Conservation (phyloP, 345 rosid genomes). For the Lumnitzera racemosa region DNA sequence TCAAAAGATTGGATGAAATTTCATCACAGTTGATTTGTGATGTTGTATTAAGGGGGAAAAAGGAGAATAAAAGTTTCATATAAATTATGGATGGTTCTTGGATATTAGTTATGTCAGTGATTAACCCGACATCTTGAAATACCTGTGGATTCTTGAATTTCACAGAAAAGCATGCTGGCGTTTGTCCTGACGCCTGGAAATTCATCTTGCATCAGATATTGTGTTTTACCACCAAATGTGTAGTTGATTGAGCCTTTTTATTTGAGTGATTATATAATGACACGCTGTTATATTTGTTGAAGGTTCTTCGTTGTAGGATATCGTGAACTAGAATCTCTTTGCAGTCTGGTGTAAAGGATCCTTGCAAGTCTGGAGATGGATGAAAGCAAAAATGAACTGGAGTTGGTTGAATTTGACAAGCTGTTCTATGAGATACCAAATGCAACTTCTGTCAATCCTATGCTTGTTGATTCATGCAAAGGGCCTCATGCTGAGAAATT, state of each 20-base stretch:
- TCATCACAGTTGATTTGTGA: too few species aligned
- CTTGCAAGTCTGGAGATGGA: slow-evolving; percentile 34
- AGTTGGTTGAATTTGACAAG: slow-evolving; percentile 68
- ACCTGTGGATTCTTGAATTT: too few species aligned
- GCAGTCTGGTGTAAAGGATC: slow-evolving; percentile 8
- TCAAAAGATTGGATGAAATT: too few species aligned
- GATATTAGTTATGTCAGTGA: too few species aligned
- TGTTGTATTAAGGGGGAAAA: too few species aligned
- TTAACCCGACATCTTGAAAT: too few species aligned
- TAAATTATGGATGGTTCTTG: too few species aligned
- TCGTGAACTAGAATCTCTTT: slow-evolving; percentile 10
- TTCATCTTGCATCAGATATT: too few species aligned
- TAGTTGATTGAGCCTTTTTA: not conserved
- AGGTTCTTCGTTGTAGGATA: slow-evolving; percentile 4
- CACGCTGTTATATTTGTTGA: not conserved
- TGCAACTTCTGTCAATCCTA: slow-evolving; percentile 51
- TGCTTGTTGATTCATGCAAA: slow-evolving; percentile 30
- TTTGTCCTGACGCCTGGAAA: too few species aligned
- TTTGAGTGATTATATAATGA: not conserved
- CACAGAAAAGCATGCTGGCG: too few species aligned
- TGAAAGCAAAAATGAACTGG: slow-evolving; percentile 40
- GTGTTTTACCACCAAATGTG: too few species aligned
- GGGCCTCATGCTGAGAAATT: slow-evolving; percentile 22
- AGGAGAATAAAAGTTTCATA: too few species aligned
- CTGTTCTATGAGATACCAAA: slow-evolving; percentile 79